Conservation (phyloP, 331 rosid species). For the Quercus lobata region DNA sequence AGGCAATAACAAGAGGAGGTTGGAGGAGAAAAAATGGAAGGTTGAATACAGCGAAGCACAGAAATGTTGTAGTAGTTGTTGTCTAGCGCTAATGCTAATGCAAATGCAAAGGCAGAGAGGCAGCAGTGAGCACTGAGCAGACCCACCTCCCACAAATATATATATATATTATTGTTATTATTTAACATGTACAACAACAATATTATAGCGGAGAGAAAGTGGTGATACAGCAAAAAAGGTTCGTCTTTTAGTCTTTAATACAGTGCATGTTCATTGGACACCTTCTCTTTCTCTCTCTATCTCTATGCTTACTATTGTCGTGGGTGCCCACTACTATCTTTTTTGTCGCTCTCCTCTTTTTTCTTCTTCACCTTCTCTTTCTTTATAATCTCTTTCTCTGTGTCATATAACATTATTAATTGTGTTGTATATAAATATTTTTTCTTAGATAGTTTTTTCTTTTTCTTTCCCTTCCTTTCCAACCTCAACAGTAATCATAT, state of each 20-base stretch:
- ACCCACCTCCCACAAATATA: slow-evolving; percentile 29
- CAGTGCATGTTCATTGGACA: slow-evolving; percentile 41
- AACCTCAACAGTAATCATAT: slow-evolving; percentile 50
- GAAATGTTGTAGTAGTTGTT: neutral
- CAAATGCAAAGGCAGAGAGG: too few species aligned
- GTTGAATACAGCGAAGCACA: slow-evolving; percentile 59
- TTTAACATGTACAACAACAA: neutral
- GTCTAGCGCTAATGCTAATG: too few species aligned
- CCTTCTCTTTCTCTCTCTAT: neutral
- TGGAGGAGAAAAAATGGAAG: slow-evolving; percentile 22
- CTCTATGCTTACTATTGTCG: slow-evolving; percentile 32
- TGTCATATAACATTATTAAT: neutral
- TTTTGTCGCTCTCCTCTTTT: slow-evolving; percentile 45
- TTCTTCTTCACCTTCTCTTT: neutral
- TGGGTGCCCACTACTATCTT: slow-evolving; percentile 87
- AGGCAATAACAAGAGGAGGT: slow-evolving; percentile 1
- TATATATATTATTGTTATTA: slow-evolving; percentile 11
- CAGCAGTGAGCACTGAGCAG: slow-evolving; percentile 11
- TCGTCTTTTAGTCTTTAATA: slow-evolving; percentile 42
- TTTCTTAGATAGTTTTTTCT: slow-evolving; percentile 12
- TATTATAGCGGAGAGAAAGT: slow-evolving; percentile 32
- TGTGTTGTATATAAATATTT: slow-evolving; percentile 24
- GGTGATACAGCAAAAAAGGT: slow-evolving; percentile 51
- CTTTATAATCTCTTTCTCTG: neutral
- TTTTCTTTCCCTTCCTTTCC: slow-evolving; percentile 16